Conservation (phyloP, 305 asterid genomes). For the Rubia occidens region DNA sequence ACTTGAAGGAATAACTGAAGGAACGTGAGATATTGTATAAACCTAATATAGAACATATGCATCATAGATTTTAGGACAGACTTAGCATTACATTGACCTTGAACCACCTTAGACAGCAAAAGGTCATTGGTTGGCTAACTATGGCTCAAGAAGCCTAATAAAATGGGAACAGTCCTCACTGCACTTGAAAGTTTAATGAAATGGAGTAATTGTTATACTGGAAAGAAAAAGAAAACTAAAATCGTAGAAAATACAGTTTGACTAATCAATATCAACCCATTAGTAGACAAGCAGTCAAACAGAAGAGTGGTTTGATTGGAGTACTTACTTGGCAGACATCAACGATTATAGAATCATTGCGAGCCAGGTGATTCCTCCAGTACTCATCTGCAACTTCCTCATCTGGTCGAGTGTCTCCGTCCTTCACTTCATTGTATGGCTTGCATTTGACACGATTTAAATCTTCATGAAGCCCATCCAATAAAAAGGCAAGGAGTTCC, state of each 20-base stretch:
- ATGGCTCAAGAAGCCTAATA: not conserved
- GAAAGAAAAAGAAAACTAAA: not conserved
- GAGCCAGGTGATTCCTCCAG: conserved; percentile 92
- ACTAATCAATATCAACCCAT: not conserved
- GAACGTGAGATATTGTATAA: not conserved
- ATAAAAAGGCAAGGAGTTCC: conserved; percentile 91
- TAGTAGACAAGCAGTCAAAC: not conserved
- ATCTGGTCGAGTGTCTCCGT: conserved; percentile 74
- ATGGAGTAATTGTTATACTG: not conserved
- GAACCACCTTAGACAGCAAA: not conserved
- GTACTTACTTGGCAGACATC: conserved; percentile 82
- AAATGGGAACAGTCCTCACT: not conserved
- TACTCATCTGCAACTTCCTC: conserved; percentile 85
- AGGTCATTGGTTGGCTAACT: not conserved
- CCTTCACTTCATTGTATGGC: conserved; percentile 87
- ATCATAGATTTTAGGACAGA: not conserved
- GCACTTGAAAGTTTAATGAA: not conserved
- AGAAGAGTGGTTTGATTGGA: conserved; percentile 12
- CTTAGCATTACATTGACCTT: not conserved
- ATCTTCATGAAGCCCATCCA: conserved; percentile 98
- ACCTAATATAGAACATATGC: not conserved
- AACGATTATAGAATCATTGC: conserved; percentile 91
- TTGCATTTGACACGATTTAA: conserved; percentile 88
- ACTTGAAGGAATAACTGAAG: no score
- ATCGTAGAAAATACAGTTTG: not conserved